A percentile compares a stretch with the other conserved stretches of the same genome.
phyloP scores from a whole-genome alignment of 208 protist species.

The Angomonas desouzai region DNA sequence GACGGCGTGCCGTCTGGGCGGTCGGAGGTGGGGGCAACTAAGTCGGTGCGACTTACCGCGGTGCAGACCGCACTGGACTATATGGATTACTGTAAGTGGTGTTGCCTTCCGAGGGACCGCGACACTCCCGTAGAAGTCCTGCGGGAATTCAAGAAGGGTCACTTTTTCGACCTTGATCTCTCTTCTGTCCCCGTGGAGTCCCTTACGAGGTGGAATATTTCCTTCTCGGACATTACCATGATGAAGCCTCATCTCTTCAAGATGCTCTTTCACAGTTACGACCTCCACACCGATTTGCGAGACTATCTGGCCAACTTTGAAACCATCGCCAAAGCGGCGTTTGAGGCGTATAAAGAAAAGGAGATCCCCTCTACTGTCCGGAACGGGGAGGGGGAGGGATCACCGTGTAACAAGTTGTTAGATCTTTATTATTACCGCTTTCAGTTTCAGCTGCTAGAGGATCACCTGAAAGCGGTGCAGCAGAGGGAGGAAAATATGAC shows the following conservation, averaged over 20 bases:
- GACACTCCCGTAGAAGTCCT: background rate
- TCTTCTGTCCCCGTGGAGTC: background rate
- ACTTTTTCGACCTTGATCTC: background rate
- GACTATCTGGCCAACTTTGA: slow-evolving; percentile 37
- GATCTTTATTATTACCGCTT: background rate
- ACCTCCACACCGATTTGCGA: slow-evolving; percentile 44
- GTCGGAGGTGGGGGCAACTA: slow-evolving; percentile 17
- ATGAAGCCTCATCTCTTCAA: slow-evolving; percentile 89
- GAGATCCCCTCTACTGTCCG: slow-evolving; percentile 1
- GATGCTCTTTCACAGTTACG: slow-evolving; percentile 83
- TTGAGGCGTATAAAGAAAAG: slow-evolving; percentile 10
- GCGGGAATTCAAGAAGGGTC: background rate
- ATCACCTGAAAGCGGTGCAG: slow-evolving; percentile 29
- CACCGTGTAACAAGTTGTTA: background rate
- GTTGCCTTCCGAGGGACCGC: slow-evolving; percentile 18
- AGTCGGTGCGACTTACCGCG: slow-evolving; percentile 40
- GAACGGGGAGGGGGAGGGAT: too few relatives aligned
- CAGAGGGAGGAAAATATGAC: slow-evolving; percentile 30
- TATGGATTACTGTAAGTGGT: slow-evolving; percentile 41
- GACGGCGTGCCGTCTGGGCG: background rate
- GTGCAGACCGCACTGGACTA: slow-evolving; percentile 54
- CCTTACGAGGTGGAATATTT: background rate
- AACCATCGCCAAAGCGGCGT: slow-evolving; percentile 8
- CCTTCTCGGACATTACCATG: slow-evolving; percentile 20
- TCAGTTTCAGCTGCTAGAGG: slow-evolving; percentile 14